Evolutionary conservation across 345 rosid genomes (phyloP).

Genomic region (Citrus sp.): DNA sequence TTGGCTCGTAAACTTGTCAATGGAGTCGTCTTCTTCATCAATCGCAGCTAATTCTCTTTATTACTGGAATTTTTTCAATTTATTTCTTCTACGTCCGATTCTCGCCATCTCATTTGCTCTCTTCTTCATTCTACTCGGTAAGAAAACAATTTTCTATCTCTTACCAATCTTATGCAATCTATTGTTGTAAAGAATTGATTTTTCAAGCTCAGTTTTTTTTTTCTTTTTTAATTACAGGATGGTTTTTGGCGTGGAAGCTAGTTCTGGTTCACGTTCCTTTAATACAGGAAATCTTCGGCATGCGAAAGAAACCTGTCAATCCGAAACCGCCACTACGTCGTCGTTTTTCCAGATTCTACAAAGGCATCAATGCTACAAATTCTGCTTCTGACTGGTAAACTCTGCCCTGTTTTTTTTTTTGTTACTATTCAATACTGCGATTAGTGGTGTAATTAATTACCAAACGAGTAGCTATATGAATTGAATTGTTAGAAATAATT

Average conservation of each 20-base stretch:
- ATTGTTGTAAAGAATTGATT: background rate
- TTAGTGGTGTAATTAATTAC: too few species aligned
- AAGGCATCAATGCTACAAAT: conserved; percentile 24
- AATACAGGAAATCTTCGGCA: conserved; percentile 81
- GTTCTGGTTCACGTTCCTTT: conserved; percentile 81
- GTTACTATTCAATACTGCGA: background rate
- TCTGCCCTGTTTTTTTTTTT: background rate
- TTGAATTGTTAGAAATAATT: background rate
- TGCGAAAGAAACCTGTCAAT: conserved; percentile 47
- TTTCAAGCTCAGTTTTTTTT: background rate
- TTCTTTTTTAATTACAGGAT: conserved; percentile 36
- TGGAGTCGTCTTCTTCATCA: conserved; percentile 14
- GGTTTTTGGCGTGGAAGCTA: conserved; percentile 88
- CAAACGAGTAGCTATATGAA: background rate
- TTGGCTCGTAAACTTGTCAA: background rate
- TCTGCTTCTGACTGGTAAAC: conserved; percentile 25
- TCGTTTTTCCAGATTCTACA: conserved; percentile 54
- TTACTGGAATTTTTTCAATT: conserved; percentile 24
- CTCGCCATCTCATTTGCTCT: conserved; percentile 54
- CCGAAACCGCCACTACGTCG: conserved; percentile 50
- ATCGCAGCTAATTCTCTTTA: conserved; percentile 20
- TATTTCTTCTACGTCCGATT: conserved; percentile 55
- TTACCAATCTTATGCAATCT: background rate
- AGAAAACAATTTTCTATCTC: background rate
- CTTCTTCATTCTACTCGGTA: conserved; percentile 54